Evolutionary conservation across 495 filamentous ascomycete species (phyloP), one percentile per base, ranked within the genome.

Genomic region (Tuber magnatum): DNA sequence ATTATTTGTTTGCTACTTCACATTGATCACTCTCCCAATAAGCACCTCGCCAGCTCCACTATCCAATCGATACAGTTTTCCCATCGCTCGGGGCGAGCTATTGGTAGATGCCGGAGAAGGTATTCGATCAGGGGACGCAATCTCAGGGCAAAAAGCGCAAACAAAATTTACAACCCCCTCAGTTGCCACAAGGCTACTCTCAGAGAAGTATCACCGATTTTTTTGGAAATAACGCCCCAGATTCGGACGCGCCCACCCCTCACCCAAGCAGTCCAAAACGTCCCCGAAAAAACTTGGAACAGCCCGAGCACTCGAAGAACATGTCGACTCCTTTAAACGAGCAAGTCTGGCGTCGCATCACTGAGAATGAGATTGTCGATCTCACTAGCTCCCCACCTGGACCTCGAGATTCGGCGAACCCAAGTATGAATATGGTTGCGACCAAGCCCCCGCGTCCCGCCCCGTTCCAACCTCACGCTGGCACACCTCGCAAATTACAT

Each of bases 401-500:
- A 24, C 16, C 39, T 28, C 44, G n/a, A 44, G 28, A 18, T 18
- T 32, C 28, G 56, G 28, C 56, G 20, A 65, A 32, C 28, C 56
- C 56, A 39, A 48, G 38, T 38, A n/a, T 35, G 56, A 74, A 74
- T 18, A 70, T 68, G 1, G 72, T 51, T 48, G 71, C 73, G 28
- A 39, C 51, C n/a, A 71, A 48, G 39, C 10, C 61, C 20, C 28
- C 56, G 44, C 43, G 77, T 7, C 79, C 80, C 14, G 75, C 80
- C 14, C 68, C 79, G 24, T 81, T 81, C 43, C 79, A 77, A 46
- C 76, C 76, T 2, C 80, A 76, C 35, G 69, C 77, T 2, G 81
- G 80, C 16, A 28, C 80, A n/a, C 56, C 56, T 32, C 71, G 91
- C 85, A 94, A 90, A 84, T 87, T 99, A 18, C 87, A 91, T 2